phyloP scores from a whole-genome alignment of 2,329 filamentous ascomycete genomes.

The Diatrype stigma region DNA sequence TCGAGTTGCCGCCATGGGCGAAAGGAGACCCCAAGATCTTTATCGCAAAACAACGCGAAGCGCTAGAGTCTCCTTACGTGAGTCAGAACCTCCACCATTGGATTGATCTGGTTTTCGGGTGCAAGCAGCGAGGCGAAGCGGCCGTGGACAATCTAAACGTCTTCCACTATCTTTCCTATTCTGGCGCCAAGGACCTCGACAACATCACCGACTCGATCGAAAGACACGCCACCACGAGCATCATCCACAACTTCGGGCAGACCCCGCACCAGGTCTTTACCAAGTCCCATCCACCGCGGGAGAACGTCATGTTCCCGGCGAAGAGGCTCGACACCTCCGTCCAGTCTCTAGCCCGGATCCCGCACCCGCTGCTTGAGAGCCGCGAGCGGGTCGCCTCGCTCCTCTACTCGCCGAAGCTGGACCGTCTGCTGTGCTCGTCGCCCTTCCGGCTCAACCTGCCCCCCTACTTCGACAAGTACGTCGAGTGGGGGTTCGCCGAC shows the following conservation, averaged over 20 bases:
- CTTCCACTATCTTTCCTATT: constrained; percentile 93
- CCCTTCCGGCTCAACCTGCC: constrained; percentile 84
- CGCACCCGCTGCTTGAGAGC: constrained; percentile 71
- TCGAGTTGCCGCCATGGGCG: constrained; percentile 90
- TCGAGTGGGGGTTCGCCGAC: constrained; percentile 96
- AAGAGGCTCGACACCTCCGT: constrained; percentile 74
- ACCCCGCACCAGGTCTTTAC: constrained; percentile 93
- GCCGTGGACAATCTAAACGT: constrained; percentile 91
- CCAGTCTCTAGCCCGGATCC: constrained; percentile 70
- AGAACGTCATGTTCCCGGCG: constrained; percentile 60
- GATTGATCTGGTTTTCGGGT: constrained; percentile 95
- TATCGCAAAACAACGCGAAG: constrained; percentile 92
- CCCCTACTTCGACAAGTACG: constrained; percentile 80
- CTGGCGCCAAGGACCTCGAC: constrained; percentile 88
- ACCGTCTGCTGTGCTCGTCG: constrained; percentile 78
- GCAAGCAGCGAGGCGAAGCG: constrained; percentile 88
- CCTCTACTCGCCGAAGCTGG: constrained; percentile 72
- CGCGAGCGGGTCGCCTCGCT: constrained; percentile 78
- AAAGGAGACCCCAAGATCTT: constrained; percentile 96
- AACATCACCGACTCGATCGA: constrained; percentile 85
- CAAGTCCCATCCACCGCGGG: constrained; percentile 72
- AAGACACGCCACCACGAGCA: constrained; percentile 82
- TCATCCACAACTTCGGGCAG: constrained; percentile 98
- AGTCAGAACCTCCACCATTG: constrained; percentile 85
- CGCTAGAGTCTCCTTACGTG: constrained; percentile 88